Evolutionary conservation across 768 basidiomycete genomes (phyloP), one percentile per base, ranked within the genome.

Genomic region (Mycena olivaceomarginata): DNA sequence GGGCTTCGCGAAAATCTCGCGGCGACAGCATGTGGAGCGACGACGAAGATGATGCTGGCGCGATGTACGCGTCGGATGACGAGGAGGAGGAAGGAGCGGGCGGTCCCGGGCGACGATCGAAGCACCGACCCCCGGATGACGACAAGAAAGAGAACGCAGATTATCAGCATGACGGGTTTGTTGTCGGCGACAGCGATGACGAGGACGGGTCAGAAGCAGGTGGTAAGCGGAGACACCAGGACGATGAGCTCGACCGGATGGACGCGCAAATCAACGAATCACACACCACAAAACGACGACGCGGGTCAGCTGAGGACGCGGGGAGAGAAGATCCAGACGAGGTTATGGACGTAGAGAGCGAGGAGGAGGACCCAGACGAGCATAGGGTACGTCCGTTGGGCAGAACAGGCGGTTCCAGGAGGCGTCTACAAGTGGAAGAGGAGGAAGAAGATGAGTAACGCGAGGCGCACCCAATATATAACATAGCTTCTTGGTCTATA

Each of bases 91-190:
- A 87, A n/a, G 83, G 85, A 11, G 68, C 64, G 13, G 78, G 83
- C 63, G 77, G 82, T 37, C 87, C 87, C 43, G 83, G 86, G 11
- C 86, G 87, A 64, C 90, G 88, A 71, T 80, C 82, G 70, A 91
- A 92, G 84, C 86, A 89, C 78, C 91, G 91, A 82, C 80, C 81
- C 67, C 82, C 82, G 77, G 84, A 83, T 16, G 85, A 87, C n/a
- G 88, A 88, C 15, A 90, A 90, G 70, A 91, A 90, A 69, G 89
- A 92, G 57, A 88, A 91, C 25, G 94, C 88, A 65, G 89, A 96
- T 57, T 97, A 97, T 79, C 94, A 95, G 82, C 92, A 94, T 74
- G 96, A 97, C 82, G 96, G 96, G 80, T 97, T 97, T 80, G 88
- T 97, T 40, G 96, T 96, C 13, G 93, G 94, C 16, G 95, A 96